phyloP scores from a whole-genome alignment of 2,329 filamentous ascomycete species.

The Curvularia verruculosa region DNA sequence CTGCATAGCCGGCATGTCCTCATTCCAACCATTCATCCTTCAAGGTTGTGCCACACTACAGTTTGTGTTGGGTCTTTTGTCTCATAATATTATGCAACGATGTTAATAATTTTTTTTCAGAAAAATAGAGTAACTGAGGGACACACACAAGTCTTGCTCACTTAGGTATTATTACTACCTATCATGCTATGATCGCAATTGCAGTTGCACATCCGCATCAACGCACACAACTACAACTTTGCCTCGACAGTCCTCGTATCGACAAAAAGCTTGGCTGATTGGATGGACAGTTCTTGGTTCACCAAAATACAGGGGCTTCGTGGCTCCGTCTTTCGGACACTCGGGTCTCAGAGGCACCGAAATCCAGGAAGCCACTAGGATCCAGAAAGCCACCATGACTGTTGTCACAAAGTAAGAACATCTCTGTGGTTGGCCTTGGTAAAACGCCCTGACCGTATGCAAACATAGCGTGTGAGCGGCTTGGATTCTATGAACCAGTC shows the following conservation, averaged over 20 bases:
- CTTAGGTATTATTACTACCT: not conserved
- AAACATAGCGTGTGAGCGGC: not conserved
- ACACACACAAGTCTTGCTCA: not conserved
- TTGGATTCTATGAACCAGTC: not conserved
- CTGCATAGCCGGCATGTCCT: conserved; percentile 1
- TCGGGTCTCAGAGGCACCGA: not conserved
- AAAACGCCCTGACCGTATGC: not conserved
- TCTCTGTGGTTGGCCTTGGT: not conserved
- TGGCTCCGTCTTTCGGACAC: not conserved
- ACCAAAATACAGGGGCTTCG: not conserved
- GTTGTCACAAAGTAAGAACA: not conserved
- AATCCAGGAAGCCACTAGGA: not conserved
- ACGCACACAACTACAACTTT: not conserved
- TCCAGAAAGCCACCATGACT: not conserved
- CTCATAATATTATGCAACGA: not conserved
- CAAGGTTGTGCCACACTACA: conserved; percentile 9
- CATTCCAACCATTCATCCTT: conserved; percentile 2
- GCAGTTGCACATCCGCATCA: not conserved
- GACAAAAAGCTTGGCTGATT: not conserved
- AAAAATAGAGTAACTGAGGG: too few relatives aligned
- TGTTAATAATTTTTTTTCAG: not conserved
- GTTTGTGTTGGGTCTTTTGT: not conserved
- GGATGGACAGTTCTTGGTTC: not conserved
- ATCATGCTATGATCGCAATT: not conserved
- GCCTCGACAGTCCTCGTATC: not conserved